Conservation (phyloP, 805 yeast species). For the Wickerhamomyces ciferrii region DNA sequence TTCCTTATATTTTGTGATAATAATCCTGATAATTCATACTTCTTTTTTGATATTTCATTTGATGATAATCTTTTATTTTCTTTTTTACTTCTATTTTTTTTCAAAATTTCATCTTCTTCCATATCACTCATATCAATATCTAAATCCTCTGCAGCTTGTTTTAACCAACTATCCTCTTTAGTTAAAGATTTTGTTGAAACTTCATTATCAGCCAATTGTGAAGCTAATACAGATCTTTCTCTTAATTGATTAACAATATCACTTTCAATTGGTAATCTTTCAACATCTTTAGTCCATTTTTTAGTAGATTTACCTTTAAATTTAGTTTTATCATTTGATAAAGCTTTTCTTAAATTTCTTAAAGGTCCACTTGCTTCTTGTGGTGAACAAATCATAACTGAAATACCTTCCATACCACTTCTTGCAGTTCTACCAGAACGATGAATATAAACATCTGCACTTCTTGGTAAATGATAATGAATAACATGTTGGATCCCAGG, state of each 20-base stretch:
- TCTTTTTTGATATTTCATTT: slow-evolving; percentile 39
- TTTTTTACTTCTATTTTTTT: slow-evolving; percentile 55
- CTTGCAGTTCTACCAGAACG: slow-evolving; percentile 99
- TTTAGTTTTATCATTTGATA: slow-evolving; percentile 31
- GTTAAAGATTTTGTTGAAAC: slow-evolving; percentile 51
- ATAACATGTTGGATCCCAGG: slow-evolving; percentile 89
- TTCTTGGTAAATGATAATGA: slow-evolving; percentile 91
- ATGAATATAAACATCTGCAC: slow-evolving; percentile 93
- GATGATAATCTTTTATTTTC: slow-evolving; percentile 47
- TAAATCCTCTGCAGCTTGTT: slow-evolving; percentile 88
- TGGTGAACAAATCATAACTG: slow-evolving; percentile 88
- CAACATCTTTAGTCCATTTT: slow-evolving; percentile 51
- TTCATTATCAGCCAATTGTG: slow-evolving; percentile 70
- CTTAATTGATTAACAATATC: slow-evolving; percentile 67
- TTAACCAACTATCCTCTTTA: slow-evolving; percentile 77
- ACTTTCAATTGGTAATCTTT: slow-evolving; percentile 70
- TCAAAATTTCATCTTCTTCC: slow-evolving; percentile 65
- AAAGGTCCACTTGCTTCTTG: slow-evolving; percentile 90
- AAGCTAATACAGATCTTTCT: slow-evolving; percentile 63
- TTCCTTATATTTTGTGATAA: slow-evolving; percentile 53
- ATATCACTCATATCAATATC: slow-evolving; percentile 72
- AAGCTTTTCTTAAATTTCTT: slow-evolving; percentile 60
- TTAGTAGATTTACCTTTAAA: slow-evolving; percentile 28
- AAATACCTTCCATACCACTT: slow-evolving; percentile 91
- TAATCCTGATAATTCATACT: slow-evolving; percentile 47